These are phyloP conservation scores for Erigeron philadelphicus DNA, from an alignment of 140 eudicot genomes.

Conservation along the genomic window DNA sequence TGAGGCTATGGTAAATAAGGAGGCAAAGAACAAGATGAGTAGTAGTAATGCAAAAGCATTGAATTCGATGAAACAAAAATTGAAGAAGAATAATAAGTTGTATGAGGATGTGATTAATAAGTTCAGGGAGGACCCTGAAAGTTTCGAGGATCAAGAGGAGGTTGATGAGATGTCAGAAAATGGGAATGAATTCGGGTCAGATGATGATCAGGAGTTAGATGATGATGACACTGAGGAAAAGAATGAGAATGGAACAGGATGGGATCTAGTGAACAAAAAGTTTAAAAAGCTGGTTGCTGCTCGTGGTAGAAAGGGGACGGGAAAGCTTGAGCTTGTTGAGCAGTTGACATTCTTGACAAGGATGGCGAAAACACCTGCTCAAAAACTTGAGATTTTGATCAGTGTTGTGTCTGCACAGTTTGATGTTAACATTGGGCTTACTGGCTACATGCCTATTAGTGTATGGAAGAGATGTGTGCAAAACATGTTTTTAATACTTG, in stretches of 20 bases:
- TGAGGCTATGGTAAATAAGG: conserved; percentile 74
- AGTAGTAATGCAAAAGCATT: conserved; percentile 83
- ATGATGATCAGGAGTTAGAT: conserved; percentile 1
- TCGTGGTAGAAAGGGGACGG: conserved; percentile 83
- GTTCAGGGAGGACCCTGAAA: conserved; percentile 66
- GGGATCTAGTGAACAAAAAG: conserved; percentile 82
- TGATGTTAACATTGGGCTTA: conserved; percentile 74
- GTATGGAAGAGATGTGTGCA: conserved; percentile 86
- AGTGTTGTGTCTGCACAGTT: conserved; percentile 84
- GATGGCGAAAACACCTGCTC: conserved; percentile 92
- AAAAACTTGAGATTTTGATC: conserved; percentile 77
- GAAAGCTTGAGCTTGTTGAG: conserved; percentile 76
- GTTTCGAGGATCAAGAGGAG: conserved; percentile 56
- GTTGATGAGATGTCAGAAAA: conserved; percentile 36
- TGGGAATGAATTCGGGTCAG: conserved; percentile 6
- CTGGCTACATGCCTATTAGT: conserved; percentile 70
- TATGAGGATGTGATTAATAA: conserved; percentile 64
- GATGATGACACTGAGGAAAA: conserved; percentile 34
- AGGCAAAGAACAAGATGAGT: conserved; percentile 85
- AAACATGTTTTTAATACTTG: conserved; percentile 66
- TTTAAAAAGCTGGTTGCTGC: conserved; percentile 69
- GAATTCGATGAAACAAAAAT: conserved; percentile 73
- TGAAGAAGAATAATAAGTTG: conserved; percentile 72
- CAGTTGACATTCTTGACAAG: conserved; percentile 78
- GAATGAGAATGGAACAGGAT: conserved; percentile 41